Base-by-base conservation (phyloP, 257 asterid species). In the Ehretia macrophylla region DNA sequence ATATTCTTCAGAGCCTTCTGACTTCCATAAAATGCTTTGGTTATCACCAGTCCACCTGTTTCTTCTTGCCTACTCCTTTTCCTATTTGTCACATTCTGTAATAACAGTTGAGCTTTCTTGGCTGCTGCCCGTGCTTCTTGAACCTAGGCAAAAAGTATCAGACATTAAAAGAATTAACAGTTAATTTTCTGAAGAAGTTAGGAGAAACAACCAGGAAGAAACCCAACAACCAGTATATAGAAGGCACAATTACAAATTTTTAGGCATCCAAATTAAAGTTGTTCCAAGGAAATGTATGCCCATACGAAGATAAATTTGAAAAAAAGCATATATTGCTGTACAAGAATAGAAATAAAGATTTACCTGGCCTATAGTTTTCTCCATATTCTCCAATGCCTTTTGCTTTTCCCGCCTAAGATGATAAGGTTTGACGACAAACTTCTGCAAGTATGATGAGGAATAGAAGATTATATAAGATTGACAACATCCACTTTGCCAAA, bases 61-160 rank as follows among this genome's bases (percentile, higher is more conserved):
- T 87, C 95, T 51, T 47, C 68, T 62, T 93, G 99, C 67, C 69
- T 82, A 60, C 63, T 83, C 73, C 60, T 81, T 75, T 90, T 93
- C 82, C 97, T 83, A 64, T 80, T 79, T 64, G 99, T 72, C 55
- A 87, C 99, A 79, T 71, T 87, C 71, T 77, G 84, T 71, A 93
- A 81, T 71, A 93, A 76, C 64, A 83, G 85, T 62, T 89, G 99
- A 52, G 99, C 97, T 82, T 85, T 87, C 82, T 72, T 74, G 59
- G 99, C 99, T 59, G 94, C 95, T n/a, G 68, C 72, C 68, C 74
- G 74, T 56, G 96, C 85, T 81, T 85, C 88, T 69, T 53, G 75
- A 69, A 93, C 95, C 99, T 93, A 81, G 8, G 16, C 63, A 55
- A 50, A 35, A 35, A 12, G 37, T 32, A n/a, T n/a, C n/a, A 38